Conservation (phyloP, 108 stramenopile species). For the Thalassiosira profunda region DNA sequence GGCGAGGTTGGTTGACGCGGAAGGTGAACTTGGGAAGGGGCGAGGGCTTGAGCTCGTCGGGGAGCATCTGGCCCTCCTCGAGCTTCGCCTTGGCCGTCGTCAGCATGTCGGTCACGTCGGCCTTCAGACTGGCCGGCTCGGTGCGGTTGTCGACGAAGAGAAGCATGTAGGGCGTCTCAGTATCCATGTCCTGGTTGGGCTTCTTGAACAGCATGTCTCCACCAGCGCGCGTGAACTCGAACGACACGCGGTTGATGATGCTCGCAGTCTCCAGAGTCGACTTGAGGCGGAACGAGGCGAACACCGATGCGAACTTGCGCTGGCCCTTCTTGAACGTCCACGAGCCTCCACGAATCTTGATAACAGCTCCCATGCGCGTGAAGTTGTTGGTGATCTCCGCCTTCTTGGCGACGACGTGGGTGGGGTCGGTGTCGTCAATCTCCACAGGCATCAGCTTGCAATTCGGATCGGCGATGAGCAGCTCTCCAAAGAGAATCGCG, state of each 20-base stretch:
- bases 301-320: background rate
- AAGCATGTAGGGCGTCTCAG: background rate
- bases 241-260: background rate
- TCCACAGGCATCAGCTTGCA: background rate
- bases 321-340: background rate
- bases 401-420: background rate
- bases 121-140: background rate
- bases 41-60: background rate
- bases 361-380: background rate
- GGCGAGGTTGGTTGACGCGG: background rate
- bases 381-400: background rate
- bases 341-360: conserved; percentile 3
- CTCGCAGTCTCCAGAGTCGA: background rate
- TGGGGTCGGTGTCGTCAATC: background rate
- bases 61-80: background rate
- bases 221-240: background rate
- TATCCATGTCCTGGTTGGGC: background rate
- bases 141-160: background rate
- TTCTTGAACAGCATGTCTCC: background rate
- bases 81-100: background rate
- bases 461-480: background rate
- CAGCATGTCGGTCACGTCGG: background rate
- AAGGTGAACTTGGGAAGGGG: background rate
- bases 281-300: background rate
- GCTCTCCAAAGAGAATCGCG: background rate